A percentile compares a stretch with the other conserved stretches of the same genome.
These are phyloP conservation scores for Dendrobium chrysotoxum DNA, from an alignment of 106 monocot genomes.

Conservation along the genomic window DNA sequence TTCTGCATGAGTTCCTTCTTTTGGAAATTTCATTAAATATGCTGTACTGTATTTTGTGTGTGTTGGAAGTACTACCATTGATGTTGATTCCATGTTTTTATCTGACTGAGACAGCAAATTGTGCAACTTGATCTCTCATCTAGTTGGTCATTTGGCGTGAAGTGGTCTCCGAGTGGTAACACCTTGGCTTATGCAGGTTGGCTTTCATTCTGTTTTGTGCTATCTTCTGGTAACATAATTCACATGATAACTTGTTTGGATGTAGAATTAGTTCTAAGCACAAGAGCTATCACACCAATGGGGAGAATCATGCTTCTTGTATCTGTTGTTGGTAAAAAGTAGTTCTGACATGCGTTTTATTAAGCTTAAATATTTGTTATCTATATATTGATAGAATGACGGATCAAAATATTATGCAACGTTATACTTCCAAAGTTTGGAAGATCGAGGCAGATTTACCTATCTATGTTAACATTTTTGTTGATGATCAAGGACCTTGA, in stretches of 20 bases:
- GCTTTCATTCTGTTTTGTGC: neutral
- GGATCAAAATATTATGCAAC: neutral
- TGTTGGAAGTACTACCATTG: neutral
- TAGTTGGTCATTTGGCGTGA: constrained; percentile 90
- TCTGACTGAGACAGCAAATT: constrained; percentile 58
- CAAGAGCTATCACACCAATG: neutral
- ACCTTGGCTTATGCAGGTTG: constrained; percentile 89
- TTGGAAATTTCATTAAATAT: neutral
- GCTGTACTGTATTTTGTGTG: neutral
- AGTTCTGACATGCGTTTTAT: neutral
- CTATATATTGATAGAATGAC: neutral
- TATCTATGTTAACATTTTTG: neutral
- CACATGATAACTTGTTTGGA: no score
- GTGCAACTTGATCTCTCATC: constrained; percentile 89
- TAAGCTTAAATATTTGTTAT: neutral
- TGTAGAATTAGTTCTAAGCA: neutral
- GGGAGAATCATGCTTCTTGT: neutral
- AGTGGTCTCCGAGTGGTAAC: constrained; percentile 93
- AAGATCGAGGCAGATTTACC: constrained; percentile 1
- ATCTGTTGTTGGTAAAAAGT: neutral
- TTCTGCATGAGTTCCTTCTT: neutral
- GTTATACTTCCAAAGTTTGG: neutral
- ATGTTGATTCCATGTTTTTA: neutral
- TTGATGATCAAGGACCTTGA: neutral
- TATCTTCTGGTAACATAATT: neutral